Evolutionary conservation across 768 basidiomycete species (phyloP).

Genomic region (Coprinopsis strossmayeri): DNA sequence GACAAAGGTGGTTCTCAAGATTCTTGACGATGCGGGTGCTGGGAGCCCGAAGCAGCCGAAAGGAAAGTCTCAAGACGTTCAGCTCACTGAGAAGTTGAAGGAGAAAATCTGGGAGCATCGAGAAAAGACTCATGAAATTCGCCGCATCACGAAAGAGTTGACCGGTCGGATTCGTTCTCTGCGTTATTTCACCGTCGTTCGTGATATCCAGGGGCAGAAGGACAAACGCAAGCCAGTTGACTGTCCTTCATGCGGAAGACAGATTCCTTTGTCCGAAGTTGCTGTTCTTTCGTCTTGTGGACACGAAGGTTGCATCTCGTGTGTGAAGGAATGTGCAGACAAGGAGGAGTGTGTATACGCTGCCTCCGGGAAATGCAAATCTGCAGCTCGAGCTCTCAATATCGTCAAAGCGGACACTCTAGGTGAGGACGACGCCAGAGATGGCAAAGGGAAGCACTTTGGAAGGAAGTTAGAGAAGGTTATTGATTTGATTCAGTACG

Average conservation of each 20-base stretch:
- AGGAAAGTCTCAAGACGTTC: conserved; percentile 49
- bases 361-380: conserved; percentile 62
- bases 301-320: conserved; percentile 75
- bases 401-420: conserved; percentile 75
- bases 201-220: conserved; percentile 76
- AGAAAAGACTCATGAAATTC: conserved; percentile 81
- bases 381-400: conserved; percentile 75
- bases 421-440: conserved; percentile 73
- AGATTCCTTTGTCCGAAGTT: conserved; percentile 58
- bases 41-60: conserved; percentile 36
- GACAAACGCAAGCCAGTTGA: conserved; percentile 50
- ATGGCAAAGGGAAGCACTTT: conserved; percentile 70
- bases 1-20: conserved; percentile 46
- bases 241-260: conserved; percentile 57
- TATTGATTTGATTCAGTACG: conserved; percentile 69
- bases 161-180: conserved; percentile 85
- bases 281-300: conserved; percentile 90
- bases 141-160: conserved; percentile 80
- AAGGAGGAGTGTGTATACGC: conserved; percentile 79
- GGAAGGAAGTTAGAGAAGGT: conserved; percentile 80
- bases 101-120: conserved; percentile 75
- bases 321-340: conserved; percentile 67
- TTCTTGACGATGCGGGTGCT: conserved; percentile 59
- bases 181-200: conserved; percentile 88
- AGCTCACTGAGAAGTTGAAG: conserved; percentile 47